A percentile compares a stretch with the other conserved stretches of the same genome.
phyloP scores from a whole-genome alignment of 2,329 filamentous ascomycete genomes.

The Exophiala sideris region DNA sequence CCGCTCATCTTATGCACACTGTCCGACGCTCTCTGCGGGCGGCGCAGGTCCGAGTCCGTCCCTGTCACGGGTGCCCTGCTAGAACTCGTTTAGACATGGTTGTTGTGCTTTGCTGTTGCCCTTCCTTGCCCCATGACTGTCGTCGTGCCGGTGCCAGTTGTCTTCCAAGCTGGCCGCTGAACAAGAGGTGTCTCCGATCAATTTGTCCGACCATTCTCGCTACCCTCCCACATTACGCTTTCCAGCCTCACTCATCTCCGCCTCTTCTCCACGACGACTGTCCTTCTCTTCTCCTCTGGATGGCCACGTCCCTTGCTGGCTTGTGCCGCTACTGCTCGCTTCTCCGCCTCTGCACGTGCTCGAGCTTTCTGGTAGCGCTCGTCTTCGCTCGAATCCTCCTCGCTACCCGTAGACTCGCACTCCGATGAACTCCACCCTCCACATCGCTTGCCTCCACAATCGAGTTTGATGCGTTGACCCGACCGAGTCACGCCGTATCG shows the following conservation, averaged over 20 bases:
- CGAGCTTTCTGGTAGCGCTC: constrained; percentile 21
- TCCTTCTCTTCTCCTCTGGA: constrained; percentile 8
- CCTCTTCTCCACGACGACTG: constrained; percentile 19
- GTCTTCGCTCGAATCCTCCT: constrained; percentile 23
- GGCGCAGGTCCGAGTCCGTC: constrained; percentile 11
- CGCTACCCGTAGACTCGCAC: constrained; percentile 21
- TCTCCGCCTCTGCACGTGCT: constrained; percentile 16
- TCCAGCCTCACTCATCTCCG: constrained; percentile 7
- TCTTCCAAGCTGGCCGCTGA: neutral
- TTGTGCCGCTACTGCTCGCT: neutral
- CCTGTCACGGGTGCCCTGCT: neutral
- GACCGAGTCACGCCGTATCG: constrained; percentile 94
- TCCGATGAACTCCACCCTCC: constrained; percentile 56
- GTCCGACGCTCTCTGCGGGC: constrained; percentile 6
- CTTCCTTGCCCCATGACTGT: neutral
- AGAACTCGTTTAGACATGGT: neutral
- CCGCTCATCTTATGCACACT: neutral
- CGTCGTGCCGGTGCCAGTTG: neutral
- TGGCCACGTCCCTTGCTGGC: constrained; percentile 1
- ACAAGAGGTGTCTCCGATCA: constrained; percentile 1
- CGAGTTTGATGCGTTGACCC: constrained; percentile 90
- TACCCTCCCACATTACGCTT: neutral
- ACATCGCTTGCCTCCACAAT: constrained; percentile 87
- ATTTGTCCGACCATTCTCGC: constrained; percentile 2
- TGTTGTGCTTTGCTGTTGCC: constrained; percentile 1